A percentile compares a stretch with the other conserved stretches of the same genome.
Conservation (phyloP, 148 eudicot species). For the Pharnaceum exiguum region DNA sequence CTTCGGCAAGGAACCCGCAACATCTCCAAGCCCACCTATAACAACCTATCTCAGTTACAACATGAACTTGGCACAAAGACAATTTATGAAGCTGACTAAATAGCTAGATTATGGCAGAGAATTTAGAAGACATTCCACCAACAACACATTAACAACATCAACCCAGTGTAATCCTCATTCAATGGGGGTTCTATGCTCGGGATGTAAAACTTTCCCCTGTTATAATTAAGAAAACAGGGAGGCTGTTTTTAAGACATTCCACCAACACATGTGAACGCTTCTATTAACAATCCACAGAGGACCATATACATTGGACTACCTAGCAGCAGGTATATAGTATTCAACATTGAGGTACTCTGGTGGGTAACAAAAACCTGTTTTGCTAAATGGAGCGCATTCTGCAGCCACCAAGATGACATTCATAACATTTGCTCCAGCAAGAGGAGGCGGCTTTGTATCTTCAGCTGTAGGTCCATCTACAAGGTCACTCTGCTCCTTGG, state of each 20-base stretch:
- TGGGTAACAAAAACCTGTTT: constrained; percentile 51
- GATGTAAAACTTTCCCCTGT: too few relatives aligned
- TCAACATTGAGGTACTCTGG: not conserved
- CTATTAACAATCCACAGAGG: too few relatives aligned
- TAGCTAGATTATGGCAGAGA: not conserved
- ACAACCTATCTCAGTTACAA: constrained; percentile 21
- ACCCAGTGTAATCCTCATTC: too few relatives aligned
- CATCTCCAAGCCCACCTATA: constrained; percentile 99
- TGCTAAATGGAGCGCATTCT: constrained; percentile 89
- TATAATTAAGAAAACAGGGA: too few relatives aligned
- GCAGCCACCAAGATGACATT: constrained; percentile 89
- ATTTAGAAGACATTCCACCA: too few relatives aligned
- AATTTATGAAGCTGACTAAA: not conserved
- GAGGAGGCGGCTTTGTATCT: constrained; percentile 69
- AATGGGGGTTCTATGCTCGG: too few relatives aligned
- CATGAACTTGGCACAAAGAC: not conserved
- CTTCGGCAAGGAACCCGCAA: constrained; percentile 97
- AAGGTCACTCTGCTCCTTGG: constrained; percentile 22
- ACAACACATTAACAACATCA: too few relatives aligned
- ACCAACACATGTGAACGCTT: too few relatives aligned
- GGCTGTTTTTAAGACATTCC: too few relatives aligned
- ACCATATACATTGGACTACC: too few relatives aligned
- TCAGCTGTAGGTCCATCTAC: constrained; percentile 33
- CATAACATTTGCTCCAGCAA: constrained; percentile 90
- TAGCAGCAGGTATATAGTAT: not conserved